Evolutionary conservation across 495 filamentous ascomycete species (phyloP).

Genomic region (Talaromyces trachyspermus): DNA sequence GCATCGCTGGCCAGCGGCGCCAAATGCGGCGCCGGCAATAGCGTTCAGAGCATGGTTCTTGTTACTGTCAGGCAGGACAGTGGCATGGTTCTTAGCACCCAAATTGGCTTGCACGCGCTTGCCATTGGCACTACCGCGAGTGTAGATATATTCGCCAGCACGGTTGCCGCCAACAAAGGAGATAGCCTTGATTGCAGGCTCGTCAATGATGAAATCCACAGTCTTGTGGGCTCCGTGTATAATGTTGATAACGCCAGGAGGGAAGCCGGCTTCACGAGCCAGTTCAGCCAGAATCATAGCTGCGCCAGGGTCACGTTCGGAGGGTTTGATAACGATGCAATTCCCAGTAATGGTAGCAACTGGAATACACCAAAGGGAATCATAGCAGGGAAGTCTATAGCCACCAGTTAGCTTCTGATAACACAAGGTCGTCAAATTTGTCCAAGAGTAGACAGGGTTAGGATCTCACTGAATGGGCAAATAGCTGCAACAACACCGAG

Average conservation of each 20-base stretch:
- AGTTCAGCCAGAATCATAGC: conserved; percentile 97
- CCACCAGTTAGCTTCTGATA: neutral
- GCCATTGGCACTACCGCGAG: conserved; percentile 83
- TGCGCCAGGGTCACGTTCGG: conserved; percentile 95
- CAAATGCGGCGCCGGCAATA: conserved; percentile 90
- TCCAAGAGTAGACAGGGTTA: too few species aligned
- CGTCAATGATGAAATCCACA: conserved; percentile 96
- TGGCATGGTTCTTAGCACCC: conserved; percentile 97
- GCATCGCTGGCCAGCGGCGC: conserved; percentile 93
- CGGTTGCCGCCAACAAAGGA: conserved; percentile 95
- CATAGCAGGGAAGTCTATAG: conserved; percentile 94
- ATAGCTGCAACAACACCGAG: conserved; percentile 93
- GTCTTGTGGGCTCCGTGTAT: conserved; percentile 86
- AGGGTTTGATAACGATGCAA: conserved; percentile 91
- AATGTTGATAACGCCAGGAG: conserved; percentile 88
- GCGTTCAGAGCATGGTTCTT: conserved; percentile 96
- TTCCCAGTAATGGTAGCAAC: conserved; percentile 93
- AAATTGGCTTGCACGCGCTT: conserved; percentile 95
- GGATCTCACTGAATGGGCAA: conserved; percentile 96
- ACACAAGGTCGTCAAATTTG: too few species aligned
- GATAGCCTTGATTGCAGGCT: conserved; percentile 94
- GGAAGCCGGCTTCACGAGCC: conserved; percentile 85
- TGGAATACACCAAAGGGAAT: conserved; percentile 98
- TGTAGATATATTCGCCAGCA: conserved; percentile 95
- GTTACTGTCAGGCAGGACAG: conserved; percentile 91